phyloP scores from a whole-genome alignment of 148 eudicot species.

The Vaccinium darrowii region DNA sequence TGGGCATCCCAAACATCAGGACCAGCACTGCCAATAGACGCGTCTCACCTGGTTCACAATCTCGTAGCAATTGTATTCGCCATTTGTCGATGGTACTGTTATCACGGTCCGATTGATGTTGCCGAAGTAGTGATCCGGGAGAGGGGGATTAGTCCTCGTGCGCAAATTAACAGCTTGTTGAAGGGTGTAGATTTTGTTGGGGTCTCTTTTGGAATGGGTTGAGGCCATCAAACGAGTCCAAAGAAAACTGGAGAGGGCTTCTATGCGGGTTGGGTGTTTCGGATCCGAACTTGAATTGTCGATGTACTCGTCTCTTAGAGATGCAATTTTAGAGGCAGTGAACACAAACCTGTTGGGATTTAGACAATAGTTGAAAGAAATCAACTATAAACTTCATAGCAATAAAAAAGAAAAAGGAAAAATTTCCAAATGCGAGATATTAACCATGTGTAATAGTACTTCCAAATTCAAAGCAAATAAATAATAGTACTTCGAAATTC shows the following conservation, averaged over 20 bases:
- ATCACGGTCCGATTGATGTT: conserved; percentile 17
- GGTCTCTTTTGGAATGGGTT: background rate
- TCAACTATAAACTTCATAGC: too few relatives aligned
- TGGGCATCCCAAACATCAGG: too few relatives aligned
- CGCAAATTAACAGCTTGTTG: conserved; percentile 23
- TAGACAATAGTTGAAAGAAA: background rate
- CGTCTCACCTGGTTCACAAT: conserved; percentile 13
- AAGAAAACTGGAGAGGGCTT: conserved; percentile 25
- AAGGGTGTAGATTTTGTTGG: conserved; percentile 11
- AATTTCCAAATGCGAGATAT: too few relatives aligned
- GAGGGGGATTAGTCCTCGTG: background rate
- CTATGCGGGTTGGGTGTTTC: conserved; percentile 14
- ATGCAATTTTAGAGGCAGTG: conserved; percentile 9
- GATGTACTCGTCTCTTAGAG: background rate
- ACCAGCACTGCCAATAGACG: too few relatives aligned
- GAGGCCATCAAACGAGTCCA: conserved; percentile 25
- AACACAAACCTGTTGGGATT: conserved; percentile 4
- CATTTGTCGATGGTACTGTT: background rate
- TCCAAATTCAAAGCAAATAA: too few relatives aligned
- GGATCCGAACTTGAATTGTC: background rate
- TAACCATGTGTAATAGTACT: too few relatives aligned
- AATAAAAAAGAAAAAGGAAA: too few relatives aligned
- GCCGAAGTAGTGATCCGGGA: conserved; percentile 25
- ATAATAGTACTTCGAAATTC: too few relatives aligned
- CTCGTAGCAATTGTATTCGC: background rate